phyloP scores from a whole-genome alignment of 257 asterid genomes.

The Gynochthodes officinalis region DNA sequence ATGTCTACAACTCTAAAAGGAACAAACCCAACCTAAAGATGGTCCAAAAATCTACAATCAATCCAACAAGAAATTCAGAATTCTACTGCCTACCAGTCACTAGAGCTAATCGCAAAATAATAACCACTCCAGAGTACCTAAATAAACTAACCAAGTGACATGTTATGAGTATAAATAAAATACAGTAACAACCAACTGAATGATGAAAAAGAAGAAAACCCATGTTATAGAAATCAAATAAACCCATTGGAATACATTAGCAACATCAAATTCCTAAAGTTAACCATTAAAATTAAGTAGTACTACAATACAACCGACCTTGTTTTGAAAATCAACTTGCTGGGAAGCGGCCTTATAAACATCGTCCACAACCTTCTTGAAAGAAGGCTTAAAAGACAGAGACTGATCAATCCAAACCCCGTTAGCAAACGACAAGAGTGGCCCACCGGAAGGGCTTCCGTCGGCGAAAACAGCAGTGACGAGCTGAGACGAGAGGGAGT shows the following conservation, averaged over 20 bases:
- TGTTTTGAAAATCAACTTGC: slow-evolving; percentile 37
- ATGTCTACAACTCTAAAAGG: background rate
- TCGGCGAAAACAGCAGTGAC: slow-evolving; percentile 29
- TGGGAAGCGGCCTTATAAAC: slow-evolving; percentile 29
- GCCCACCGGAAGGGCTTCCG: slow-evolving; percentile 40
- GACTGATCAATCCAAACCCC: slow-evolving; percentile 47
- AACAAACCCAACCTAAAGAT: background rate
- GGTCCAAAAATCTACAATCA: background rate
- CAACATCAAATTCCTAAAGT: no score
- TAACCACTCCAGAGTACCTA: no score
- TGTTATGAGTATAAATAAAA: no score
- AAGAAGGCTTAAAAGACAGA: slow-evolving; percentile 29
- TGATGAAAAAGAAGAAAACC: no score
- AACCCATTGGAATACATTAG: no score
- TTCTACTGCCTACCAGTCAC: background rate
- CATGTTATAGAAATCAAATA: no score
- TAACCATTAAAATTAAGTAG: no score
- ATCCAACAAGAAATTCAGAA: no score
- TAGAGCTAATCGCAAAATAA: background rate
- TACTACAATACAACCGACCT: no score
- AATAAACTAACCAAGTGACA: no score
- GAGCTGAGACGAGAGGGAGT: slow-evolving; percentile 32
- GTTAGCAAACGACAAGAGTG: slow-evolving; percentile 30
- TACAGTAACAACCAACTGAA: no score
- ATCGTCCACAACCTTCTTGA: slow-evolving; percentile 28